These are phyloP conservation scores for Zasmidium citrigriseum DNA, from an alignment of 2,329 filamentous ascomycete species.

Conservation along the genomic window DNA sequence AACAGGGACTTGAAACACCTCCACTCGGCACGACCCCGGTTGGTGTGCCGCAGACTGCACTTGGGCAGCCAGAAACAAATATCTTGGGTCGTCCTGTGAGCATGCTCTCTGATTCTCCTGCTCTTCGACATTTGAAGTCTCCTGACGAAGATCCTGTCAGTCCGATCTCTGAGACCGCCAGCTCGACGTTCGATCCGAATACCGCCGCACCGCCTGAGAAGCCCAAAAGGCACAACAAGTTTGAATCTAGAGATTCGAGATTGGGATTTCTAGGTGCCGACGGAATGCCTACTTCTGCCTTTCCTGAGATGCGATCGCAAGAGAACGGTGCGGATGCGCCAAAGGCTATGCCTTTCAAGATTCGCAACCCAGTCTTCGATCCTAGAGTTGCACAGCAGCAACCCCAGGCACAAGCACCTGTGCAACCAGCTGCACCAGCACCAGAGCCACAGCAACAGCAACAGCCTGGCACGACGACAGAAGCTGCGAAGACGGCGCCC, in stretches of 20 bases:
- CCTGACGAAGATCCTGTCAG: slow-evolving; percentile 20
- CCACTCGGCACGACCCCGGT: slow-evolving; percentile 12
- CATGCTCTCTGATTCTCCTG: slow-evolving; percentile 14
- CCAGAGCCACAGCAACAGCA: slow-evolving; percentile 6
- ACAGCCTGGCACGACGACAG: slow-evolving; percentile 10
- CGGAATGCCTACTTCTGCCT: slow-evolving; percentile 31
- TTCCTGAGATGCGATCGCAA: slow-evolving; percentile 13
- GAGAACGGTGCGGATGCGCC: slow-evolving; percentile 4
- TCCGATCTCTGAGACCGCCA: slow-evolving; percentile 13
- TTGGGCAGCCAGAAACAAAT: slow-evolving; percentile 3
- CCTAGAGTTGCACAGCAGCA: slow-evolving; percentile 14
- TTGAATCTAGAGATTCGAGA: slow-evolving; percentile 25
- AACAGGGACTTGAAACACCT: slow-evolving; percentile 9
- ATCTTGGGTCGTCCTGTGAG: slow-evolving; percentile 20
- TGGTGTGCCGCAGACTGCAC: not conserved
- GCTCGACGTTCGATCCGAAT: slow-evolving; percentile 1
- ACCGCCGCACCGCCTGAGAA: slow-evolving; percentile 4
- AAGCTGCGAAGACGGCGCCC: slow-evolving; percentile 19
- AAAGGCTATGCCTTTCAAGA: slow-evolving; percentile 27
- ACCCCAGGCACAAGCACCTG: not conserved
- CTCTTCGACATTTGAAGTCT: slow-evolving; percentile 12
- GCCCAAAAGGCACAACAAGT: slow-evolving; percentile 13
- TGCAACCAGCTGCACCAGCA: not conserved
- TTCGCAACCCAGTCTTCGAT: slow-evolving; percentile 31
- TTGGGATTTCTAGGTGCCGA: slow-evolving; percentile 31